Evolutionary conservation across 148 eudicot species (phyloP).

Genomic region (Drosera capensis): DNA sequence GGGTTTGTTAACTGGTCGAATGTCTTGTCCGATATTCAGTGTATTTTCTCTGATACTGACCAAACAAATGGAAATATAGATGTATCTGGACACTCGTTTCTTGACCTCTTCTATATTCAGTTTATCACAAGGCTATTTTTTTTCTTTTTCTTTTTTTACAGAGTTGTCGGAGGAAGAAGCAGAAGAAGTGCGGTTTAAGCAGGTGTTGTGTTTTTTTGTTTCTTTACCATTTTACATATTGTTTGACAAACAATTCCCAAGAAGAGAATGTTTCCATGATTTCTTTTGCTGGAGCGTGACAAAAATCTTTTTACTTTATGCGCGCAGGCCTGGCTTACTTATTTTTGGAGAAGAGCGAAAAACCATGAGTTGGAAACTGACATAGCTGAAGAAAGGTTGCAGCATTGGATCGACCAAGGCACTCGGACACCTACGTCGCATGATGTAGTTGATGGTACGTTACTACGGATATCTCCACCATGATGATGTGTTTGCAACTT

Average conservation of each 20-base stretch:
- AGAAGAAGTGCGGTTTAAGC: constrained; percentile 76
- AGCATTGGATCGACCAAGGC: constrained; percentile 42
- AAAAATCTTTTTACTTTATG: neutral
- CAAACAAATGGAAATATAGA: too few relatives aligned
- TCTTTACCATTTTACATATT: neutral
- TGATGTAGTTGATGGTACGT: constrained; percentile 77
- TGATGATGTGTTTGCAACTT: neutral
- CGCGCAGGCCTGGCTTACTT: constrained; percentile 62
- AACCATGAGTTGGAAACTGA: constrained; percentile 53
- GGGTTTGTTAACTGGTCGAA: neutral
- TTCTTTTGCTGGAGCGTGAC: neutral
- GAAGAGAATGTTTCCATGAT: neutral
- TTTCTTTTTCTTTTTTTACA: constrained; percentile 21
- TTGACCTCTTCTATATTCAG: neutral
- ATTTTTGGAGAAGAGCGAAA: constrained; percentile 83
- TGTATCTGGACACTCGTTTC: too few relatives aligned
- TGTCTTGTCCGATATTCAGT: too few relatives aligned
- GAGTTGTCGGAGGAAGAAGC: constrained; percentile 67
- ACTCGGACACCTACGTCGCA: constrained; percentile 35
- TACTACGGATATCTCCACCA: neutral
- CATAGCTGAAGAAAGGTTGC: constrained; percentile 63
- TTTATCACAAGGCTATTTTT: neutral
- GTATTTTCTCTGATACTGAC: too few relatives aligned
- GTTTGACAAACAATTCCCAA: neutral
- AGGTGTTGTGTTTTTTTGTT: constrained; percentile 19